Evolutionary conservation across 2,329 filamentous ascomycete species (phyloP).

Genomic region (Cryphonectria carpinicola): DNA sequence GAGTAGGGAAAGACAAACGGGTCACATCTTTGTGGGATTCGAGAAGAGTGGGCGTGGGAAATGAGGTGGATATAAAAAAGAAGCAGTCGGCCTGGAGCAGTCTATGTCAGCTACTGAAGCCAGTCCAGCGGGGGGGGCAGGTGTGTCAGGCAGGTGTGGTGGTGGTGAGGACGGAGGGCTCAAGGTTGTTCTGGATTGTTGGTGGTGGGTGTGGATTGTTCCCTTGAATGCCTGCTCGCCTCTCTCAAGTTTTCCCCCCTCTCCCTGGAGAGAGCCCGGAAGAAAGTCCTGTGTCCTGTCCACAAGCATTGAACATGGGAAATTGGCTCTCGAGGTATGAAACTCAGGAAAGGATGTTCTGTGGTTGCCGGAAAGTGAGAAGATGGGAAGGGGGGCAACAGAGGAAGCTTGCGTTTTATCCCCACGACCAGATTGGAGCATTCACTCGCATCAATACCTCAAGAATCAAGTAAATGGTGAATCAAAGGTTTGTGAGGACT

Average conservation of each 20-base stretch:
- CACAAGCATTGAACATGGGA: conserved; percentile 1
- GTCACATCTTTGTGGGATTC: background rate
- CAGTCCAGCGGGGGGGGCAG: background rate
- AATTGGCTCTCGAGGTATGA: background rate
- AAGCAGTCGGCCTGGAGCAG: background rate
- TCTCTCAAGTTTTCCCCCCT: no score
- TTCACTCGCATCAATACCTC: background rate
- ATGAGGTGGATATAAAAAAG: background rate
- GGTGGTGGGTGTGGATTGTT: background rate
- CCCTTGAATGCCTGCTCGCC: background rate
- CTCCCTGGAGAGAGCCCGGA: background rate
- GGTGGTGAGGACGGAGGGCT: background rate
- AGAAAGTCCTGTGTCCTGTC: background rate
- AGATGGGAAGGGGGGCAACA: background rate
- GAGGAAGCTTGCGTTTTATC: background rate
- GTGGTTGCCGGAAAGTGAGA: background rate
- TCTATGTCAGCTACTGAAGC: background rate
- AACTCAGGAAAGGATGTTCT: background rate
- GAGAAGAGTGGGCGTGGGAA: background rate
- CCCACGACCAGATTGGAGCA: background rate
- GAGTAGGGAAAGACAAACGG: background rate
- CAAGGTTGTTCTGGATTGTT: background rate
- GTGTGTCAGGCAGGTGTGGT: background rate
- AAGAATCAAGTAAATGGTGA: background rate
- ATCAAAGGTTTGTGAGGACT: no score